Percentiles rank a stretch among this genome's conserved stretches.
phyloP scores from a whole-genome alignment of 805 yeast genomes.

The Ogataea kodamae region DNA sequence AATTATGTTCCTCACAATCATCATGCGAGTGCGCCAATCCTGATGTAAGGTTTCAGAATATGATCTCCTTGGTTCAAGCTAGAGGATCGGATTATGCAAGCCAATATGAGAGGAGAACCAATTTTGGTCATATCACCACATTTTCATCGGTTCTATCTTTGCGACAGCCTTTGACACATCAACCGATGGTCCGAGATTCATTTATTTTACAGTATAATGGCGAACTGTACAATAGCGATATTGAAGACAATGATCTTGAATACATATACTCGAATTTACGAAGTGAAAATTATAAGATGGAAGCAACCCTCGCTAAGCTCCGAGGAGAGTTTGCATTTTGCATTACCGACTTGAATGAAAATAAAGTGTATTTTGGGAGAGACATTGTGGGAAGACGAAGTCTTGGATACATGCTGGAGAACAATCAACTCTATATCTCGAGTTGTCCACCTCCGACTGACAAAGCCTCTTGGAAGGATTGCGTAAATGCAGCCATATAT shows the following conservation, averaged over 20 bases:
- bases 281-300: conserved; percentile 33
- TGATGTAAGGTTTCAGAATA: conserved; percentile 32
- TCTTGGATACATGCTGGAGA: conserved; percentile 42
- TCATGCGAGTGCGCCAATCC: no score
- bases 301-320: conserved; percentile 40
- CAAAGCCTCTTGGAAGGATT: conserved; percentile 44
- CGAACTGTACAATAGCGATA: conserved; percentile 68
- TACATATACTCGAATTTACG: conserved; percentile 42
- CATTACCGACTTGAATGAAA: conserved; percentile 41
- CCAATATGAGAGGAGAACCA: conserved; percentile 21
- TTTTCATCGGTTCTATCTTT: conserved; percentile 77
- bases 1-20: no score
- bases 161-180: conserved; percentile 73
- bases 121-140: conserved; percentile 30
- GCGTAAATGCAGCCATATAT: conserved; percentile 51
- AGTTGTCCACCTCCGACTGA: conserved; percentile 41
- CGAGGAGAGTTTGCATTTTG: conserved; percentile 84
- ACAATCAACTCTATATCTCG: conserved; percentile 41
- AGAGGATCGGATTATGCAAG: conserved; percentile 64
- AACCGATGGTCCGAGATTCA: conserved; percentile 50
- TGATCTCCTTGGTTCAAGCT: conserved; percentile 44
- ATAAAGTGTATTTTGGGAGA: conserved; percentile 68
- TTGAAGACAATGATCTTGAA: conserved; percentile 60
- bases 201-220: conserved; percentile 80
- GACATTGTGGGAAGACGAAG: conserved; percentile 83